A percentile compares a stretch with the other conserved stretches of the same genome.
phyloP scores from a whole-genome alignment of 768 basidiomycete species.

The Auricularia heimuer region DNA sequence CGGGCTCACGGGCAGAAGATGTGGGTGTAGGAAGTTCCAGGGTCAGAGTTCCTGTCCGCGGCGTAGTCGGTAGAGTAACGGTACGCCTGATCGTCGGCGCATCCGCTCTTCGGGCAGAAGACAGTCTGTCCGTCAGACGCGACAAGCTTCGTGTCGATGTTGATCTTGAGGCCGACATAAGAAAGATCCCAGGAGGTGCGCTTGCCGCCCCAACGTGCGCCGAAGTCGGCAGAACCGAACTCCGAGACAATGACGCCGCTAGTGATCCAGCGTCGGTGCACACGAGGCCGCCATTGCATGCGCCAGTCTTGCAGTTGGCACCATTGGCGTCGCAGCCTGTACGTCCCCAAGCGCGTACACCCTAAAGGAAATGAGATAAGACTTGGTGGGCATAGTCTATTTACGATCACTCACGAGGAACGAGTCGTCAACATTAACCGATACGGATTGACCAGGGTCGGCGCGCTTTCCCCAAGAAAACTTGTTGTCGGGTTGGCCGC shows the following conservation, averaged over 20 bases:
- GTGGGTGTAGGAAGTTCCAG: conserved; percentile 3
- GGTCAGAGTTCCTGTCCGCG: conserved; percentile 4
- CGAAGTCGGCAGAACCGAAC: conserved; percentile 5
- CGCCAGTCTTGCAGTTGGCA: not conserved
- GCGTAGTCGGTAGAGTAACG: conserved; percentile 3
- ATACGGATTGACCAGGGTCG: not conserved
- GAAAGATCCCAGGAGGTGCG: conserved; percentile 4
- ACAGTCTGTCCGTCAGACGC: not conserved
- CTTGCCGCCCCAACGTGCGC: conserved; percentile 3
- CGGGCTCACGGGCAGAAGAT: conserved; percentile 3
- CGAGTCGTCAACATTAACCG: not conserved
- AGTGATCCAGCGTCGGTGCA: conserved; percentile 6
- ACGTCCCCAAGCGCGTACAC: conserved; percentile 7
- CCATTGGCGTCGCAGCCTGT: conserved; percentile 3
- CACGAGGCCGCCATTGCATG: conserved; percentile 1
- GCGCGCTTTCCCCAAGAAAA: not conserved
- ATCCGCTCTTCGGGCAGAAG: not conserved
- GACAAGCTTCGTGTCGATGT: conserved; percentile 1
- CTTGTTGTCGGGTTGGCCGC: conserved; percentile 1
- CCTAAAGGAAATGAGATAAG: not conserved
- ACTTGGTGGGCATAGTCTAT: not conserved
- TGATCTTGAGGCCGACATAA: not conserved
- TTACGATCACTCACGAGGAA: not conserved
- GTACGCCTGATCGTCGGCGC: conserved; percentile 5
- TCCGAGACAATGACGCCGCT: conserved; percentile 3